Percentiles rank a stretch among this genome's conserved stretches.
Conservation (phyloP, 306 rosid genomes). For the Vicia sativa region DNA sequence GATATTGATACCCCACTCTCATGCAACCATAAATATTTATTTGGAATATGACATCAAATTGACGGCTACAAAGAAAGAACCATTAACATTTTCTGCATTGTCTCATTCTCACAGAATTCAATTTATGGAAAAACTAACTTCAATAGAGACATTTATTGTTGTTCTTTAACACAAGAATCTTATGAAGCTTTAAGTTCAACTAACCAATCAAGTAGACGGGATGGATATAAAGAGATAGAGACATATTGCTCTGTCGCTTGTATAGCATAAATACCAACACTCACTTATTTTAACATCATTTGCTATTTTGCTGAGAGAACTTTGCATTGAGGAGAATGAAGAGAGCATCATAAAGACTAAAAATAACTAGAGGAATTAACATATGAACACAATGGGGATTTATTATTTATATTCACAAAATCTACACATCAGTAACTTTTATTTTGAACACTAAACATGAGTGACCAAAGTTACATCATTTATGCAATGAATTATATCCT, state of each 20-base stretch:
- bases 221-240: too few relatives aligned
- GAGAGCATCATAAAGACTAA: too few relatives aligned
- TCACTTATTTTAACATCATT: too few relatives aligned
- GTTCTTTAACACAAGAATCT: not conserved
- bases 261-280: too few relatives aligned
- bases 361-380: not conserved
- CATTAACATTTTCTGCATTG: not conserved
- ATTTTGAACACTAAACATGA: not conserved
- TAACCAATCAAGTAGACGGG: too few relatives aligned
- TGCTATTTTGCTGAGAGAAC: too few relatives aligned
- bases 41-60: not conserved
- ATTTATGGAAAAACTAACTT: not conserved
- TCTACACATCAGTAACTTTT: conserved; percentile 34
- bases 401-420: conserved; percentile 4
- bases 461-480: conserved; percentile 19
- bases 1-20: not conserved
- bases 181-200: too few relatives aligned
- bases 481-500: not conserved
- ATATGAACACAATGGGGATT: not conserved
- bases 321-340: too few relatives aligned
- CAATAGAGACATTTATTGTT: not conserved
- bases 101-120: not conserved
- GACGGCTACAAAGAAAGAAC: conserved; percentile 1
- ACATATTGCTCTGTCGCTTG: too few relatives aligned
- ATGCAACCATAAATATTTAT: not conserved